A percentile compares a stretch with the other conserved stretches of the same genome.
phyloP scores from a whole-genome alignment of 257 asterid genomes.

The Plantago major region DNA sequence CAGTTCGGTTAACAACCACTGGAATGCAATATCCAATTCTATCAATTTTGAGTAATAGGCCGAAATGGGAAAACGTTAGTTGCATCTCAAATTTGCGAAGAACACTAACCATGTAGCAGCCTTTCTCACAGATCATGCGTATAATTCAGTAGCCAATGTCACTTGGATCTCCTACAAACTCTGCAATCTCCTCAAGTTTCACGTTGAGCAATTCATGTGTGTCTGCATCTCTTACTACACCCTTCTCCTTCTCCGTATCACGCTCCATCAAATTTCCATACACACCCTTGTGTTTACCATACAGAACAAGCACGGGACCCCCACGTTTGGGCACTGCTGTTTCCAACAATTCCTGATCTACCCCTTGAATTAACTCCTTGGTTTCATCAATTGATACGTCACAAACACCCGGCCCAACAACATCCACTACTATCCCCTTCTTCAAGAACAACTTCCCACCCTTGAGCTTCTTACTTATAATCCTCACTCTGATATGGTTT shows the following conservation, averaged over 20 bases:
- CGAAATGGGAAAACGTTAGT: not conserved
- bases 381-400: slow-evolving; percentile 68
- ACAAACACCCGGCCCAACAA: slow-evolving; percentile 66
- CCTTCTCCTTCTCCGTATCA: slow-evolving; percentile 69
- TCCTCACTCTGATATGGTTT: slow-evolving; percentile 71
- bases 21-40: slow-evolving; percentile 5
- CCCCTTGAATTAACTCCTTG: slow-evolving; percentile 67
- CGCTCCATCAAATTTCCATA: slow-evolving; percentile 71
- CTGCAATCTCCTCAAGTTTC: slow-evolving; percentile 87
- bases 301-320: slow-evolving; percentile 68
- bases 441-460: slow-evolving; percentile 66
- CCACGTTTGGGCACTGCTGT: slow-evolving; percentile 82
- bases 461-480: slow-evolving; percentile 55
- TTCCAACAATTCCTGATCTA: slow-evolving; percentile 67
- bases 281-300: slow-evolving; percentile 70
- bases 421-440: slow-evolving; percentile 76
- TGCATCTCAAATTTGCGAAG: slow-evolving; percentile 22
- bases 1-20: slow-evolving; percentile 4
- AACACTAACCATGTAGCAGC: slow-evolving; percentile 4
- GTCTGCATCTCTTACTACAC: slow-evolving; percentile 67
- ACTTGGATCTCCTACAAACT: slow-evolving; percentile 82
- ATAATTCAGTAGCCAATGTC: slow-evolving; percentile 58
- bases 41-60: not conserved
- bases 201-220: slow-evolving; percentile 61
- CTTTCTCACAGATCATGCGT: not conserved